A percentile compares a stretch with the other conserved stretches of the same genome.
Evolutionary conservation across 1,139 yeast species (phyloP).

Genomic region (Taphrina deformans): DNA sequence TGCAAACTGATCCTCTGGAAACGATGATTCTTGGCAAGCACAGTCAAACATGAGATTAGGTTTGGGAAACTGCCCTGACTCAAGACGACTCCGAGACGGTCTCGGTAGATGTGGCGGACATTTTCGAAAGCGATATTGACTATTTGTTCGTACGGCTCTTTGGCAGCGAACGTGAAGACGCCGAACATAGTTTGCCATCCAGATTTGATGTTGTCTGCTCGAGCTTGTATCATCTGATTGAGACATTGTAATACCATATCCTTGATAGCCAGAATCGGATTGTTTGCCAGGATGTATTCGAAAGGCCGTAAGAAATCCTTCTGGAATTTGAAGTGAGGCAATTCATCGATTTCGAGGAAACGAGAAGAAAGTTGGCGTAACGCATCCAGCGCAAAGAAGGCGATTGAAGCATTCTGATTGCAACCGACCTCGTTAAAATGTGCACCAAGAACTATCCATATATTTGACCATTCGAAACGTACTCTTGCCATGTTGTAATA

Average conservation of each 20-base stretch:
- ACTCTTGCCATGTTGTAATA: conserved; percentile 96
- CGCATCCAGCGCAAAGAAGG: conserved; percentile 89
- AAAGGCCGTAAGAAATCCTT: conserved; percentile 91
- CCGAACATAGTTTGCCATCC: conserved; percentile 94
- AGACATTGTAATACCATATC: conserved; percentile 87
- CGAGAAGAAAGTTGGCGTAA: conserved; percentile 89
- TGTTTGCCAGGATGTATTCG: conserved; percentile 71
- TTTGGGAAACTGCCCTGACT: conserved; percentile 74
- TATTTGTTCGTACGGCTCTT: conserved; percentile 47
- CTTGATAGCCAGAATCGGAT: conserved; percentile 68
- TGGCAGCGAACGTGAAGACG: conserved; percentile 68
- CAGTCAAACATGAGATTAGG: conserved; percentile 73
- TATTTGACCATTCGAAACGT: conserved; percentile 92
- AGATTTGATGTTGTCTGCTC: conserved; percentile 73
- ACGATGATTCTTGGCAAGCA: conserved; percentile 76
- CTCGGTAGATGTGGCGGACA: conserved; percentile 57
- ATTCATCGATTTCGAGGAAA: conserved; percentile 88
- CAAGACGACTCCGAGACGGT: conserved; percentile 63
- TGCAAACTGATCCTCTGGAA: conserved; percentile 80
- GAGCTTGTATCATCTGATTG: conserved; percentile 77
- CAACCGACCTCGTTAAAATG: conserved; percentile 85
- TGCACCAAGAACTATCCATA: conserved; percentile 92
- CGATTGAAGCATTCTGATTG: conserved; percentile 71
- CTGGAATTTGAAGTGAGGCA: conserved; percentile 93
- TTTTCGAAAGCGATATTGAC: conserved; percentile 35